Conservation (phyloP, 2,329 filamentous ascomycete species). For the Fusarium duplospermum region DNA sequence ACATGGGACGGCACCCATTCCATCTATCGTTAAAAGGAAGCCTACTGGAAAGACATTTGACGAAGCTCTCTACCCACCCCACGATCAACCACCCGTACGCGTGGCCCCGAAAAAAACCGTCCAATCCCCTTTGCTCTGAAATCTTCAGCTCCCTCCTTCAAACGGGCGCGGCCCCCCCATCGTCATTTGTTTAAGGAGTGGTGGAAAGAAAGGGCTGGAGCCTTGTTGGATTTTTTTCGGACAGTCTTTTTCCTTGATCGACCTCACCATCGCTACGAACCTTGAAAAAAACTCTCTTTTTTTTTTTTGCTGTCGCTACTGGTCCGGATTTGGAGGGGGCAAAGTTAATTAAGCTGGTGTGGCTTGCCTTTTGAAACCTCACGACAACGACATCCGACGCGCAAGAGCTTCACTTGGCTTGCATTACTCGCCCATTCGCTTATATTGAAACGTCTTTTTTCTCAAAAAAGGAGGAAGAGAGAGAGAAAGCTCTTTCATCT, state of each 20-base stretch:
- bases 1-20: not conserved
- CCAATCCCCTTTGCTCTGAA: conserved; percentile 11
- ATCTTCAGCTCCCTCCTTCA: conserved; percentile 19
- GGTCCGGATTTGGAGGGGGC: conserved; percentile 11
- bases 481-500: not conserved
- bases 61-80: conserved; percentile 12
- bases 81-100: conserved; percentile 24
- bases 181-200: not conserved
- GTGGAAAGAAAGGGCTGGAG: conserved; percentile 22
- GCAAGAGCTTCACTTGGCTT: conserved; percentile 10
- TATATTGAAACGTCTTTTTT: not conserved
- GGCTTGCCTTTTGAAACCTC: conserved; percentile 4
- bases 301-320: conserved; percentile 27
- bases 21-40: not conserved
- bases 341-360: conserved; percentile 17
- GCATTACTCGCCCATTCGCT: conserved; percentile 6
- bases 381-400: conserved; percentile 5
- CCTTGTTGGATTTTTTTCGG: conserved; percentile 2
- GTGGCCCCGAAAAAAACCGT: conserved; percentile 8
- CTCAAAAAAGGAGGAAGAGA: not conserved
- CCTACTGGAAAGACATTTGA: not conserved
- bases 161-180: not conserved
- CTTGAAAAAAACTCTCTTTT: conserved; percentile 4
- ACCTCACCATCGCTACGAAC: conserved; percentile 22
- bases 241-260: not conserved